Conservation (phyloP, 768 basidiomycete genomes). For the Xanthoconium stramineum region DNA sequence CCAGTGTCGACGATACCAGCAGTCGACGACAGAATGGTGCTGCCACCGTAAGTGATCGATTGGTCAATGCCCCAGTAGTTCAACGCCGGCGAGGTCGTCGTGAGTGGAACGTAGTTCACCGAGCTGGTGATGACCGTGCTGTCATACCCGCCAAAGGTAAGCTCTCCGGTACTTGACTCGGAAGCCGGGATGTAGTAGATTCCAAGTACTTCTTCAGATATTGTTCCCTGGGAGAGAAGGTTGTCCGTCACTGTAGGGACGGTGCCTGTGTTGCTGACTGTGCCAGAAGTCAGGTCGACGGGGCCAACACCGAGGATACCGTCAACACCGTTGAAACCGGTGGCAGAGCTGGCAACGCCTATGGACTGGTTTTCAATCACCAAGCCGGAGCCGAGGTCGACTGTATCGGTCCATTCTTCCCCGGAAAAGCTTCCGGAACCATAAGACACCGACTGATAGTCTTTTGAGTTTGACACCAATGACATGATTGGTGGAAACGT, state of each 20-base stretch:
- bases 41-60: constrained; percentile 26
- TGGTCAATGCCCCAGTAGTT: constrained; percentile 28
- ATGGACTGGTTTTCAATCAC: constrained; percentile 32
- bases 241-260: constrained; percentile 37
- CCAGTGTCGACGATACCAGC: constrained; percentile 37
- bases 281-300: constrained; percentile 28
- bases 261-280: constrained; percentile 6
- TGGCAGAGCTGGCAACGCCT: constrained; percentile 30
- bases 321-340: too few relatives aligned
- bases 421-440: constrained; percentile 8
- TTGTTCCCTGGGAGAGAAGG: constrained; percentile 28
- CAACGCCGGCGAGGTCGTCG: background rate
- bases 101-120: background rate
- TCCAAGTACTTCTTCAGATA: constrained; percentile 26
- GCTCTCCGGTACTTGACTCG: constrained; percentile 3
- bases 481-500: background rate
- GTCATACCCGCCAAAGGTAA: constrained; percentile 1
- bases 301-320: constrained; percentile 41
- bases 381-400: constrained; percentile 1
- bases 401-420: constrained; percentile 9
- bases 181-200: constrained; percentile 29
- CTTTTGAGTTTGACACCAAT: background rate
- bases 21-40: constrained; percentile 21
- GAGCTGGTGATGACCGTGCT: background rate
- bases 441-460: background rate